Percentiles rank a stretch among this genome's conserved stretches.
phyloP scores from a whole-genome alignment of 2,329 filamentous ascomycete genomes.

The Fusarium sp. region DNA sequence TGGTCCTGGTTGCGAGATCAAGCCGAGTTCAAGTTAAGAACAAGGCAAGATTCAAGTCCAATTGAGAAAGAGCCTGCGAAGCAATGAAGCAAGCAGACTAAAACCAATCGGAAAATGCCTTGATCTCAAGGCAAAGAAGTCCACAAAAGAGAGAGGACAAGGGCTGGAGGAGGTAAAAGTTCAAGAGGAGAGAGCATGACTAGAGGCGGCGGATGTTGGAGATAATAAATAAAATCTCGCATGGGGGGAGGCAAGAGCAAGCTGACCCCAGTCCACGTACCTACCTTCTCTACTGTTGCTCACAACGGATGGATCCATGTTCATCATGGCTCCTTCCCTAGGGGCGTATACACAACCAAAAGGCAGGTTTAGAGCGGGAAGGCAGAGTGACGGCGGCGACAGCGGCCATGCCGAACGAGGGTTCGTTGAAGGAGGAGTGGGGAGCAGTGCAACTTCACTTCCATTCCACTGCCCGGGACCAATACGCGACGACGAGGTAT shows the following conservation, averaged over 20 bases:
- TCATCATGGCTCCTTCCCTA: slow-evolving; percentile 7
- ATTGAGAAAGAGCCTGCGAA: slow-evolving; percentile 29
- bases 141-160: slow-evolving; percentile 6
- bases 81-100: slow-evolving; percentile 40
- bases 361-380: slow-evolving; percentile 1
- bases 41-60: slow-evolving; percentile 26
- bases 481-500: slow-evolving; percentile 35
- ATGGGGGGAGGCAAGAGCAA: slow-evolving; percentile 16
- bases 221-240: slow-evolving; percentile 36
- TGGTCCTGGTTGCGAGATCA: slow-evolving; percentile 5
- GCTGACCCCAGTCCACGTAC: slow-evolving; percentile 12
- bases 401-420: slow-evolving; percentile 34
- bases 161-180: slow-evolving; percentile 4
- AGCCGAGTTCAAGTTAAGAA: slow-evolving; percentile 11
- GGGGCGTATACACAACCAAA: background rate
- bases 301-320: background rate
- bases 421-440: slow-evolving; percentile 35
- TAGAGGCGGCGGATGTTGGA: slow-evolving; percentile 21
- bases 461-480: slow-evolving; percentile 32
- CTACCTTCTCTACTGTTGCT: slow-evolving; percentile 2
- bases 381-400: slow-evolving; percentile 11
- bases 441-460: slow-evolving; percentile 13
- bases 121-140: slow-evolving; percentile 15
- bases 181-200: background rate
- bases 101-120: slow-evolving; percentile 14